Base-by-base conservation (phyloP, 495 filamentous ascomycete genomes). In the Neurospora intermedia region DNA sequence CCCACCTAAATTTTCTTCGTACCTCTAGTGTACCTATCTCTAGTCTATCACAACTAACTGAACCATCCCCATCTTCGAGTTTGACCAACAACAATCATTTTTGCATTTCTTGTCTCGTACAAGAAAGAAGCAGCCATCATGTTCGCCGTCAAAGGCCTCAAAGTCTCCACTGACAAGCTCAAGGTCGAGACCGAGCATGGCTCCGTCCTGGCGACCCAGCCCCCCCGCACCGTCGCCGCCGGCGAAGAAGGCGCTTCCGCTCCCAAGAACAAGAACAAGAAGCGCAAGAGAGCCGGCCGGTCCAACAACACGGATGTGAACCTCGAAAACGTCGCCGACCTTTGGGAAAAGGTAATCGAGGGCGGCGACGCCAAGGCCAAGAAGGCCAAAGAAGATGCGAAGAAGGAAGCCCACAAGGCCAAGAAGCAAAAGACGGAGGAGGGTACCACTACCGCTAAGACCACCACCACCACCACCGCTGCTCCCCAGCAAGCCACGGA, bases 121-220 rank as follows among this genome's bases (percentile, higher is more conserved):
- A 6, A 38, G 6, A 38, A 3, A 6, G 2, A 31, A 27, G 16
- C 43, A 43, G 31, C 23, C 74, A 74, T 20, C 74, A 98, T 99
- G 96, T 99, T 99, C 80, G 89, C 94, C 6, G 94, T 98, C 71
- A 92, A 92, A 75, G 96, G 95, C 74, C 97, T 94, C 92, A 91
- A 92, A 27, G 84, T 98, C 38, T 87, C 92, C 74, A 86, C 89
- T 70, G 86, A 88, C 76, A 84, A 83, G 69, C 87, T 94, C 70
- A 93, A 91, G 81, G 81, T 88, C 31, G 94, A 97, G 82, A 86
- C 82, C 40, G 85, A 88, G 23, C 54, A 62, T 62, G 54, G 54
- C 54, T 62, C 54, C 20, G 75, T 69, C 43, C 69, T 62, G 62
- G 76, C 70, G 71, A 73, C 54, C 13, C 54, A 23, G 15, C 31